phyloP scores from a whole-genome alignment of 192 early-diverging fungal species.

The Dissophora ornata region DNA sequence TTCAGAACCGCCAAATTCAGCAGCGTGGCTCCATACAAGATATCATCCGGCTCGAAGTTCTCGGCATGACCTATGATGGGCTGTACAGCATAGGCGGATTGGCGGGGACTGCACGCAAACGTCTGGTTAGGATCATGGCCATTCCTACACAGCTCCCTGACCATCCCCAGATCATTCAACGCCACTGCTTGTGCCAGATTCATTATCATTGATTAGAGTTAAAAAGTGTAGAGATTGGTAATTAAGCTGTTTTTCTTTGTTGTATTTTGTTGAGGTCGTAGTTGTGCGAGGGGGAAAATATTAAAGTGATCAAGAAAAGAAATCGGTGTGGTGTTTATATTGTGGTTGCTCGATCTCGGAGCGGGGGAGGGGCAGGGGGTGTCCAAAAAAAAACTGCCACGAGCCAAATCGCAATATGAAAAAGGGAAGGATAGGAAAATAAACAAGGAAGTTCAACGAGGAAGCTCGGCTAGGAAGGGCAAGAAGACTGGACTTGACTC shows the following conservation, averaged over 20 bases:
- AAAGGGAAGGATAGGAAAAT: slow-evolving; percentile 5
- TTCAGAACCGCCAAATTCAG: slow-evolving; percentile 69
- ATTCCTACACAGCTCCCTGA: slow-evolving; percentile 47
- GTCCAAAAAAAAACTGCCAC: too few species aligned
- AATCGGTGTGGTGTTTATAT: too few species aligned
- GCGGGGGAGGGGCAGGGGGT: too few species aligned
- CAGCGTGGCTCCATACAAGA: slow-evolving; percentile 61
- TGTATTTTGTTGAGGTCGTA: too few species aligned
- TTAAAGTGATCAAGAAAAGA: too few species aligned
- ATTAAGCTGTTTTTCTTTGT: too few species aligned
- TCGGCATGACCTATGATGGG: slow-evolving; percentile 31
- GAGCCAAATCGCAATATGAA: too few species aligned
- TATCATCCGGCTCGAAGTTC: slow-evolving; percentile 50
- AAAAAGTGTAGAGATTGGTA: too few species aligned
- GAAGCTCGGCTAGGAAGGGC: too few species aligned
- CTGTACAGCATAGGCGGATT: slow-evolving; percentile 53
- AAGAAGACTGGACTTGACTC: too few species aligned
- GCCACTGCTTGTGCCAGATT: slow-evolving; percentile 57
- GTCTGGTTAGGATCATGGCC: slow-evolving; percentile 60
- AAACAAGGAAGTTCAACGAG: background rate
- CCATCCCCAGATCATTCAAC: slow-evolving; percentile 52
- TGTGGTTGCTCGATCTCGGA: too few species aligned
- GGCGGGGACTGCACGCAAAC: slow-evolving; percentile 57
- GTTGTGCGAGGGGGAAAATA: background rate
- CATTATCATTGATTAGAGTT: slow-evolving; percentile 29